A percentile compares a stretch with the other conserved stretches of the same genome.
These are phyloP conservation scores for Xylariaceae sp. DNA, from an alignment of 2,329 filamentous ascomycete species.

Conservation along the genomic window DNA sequence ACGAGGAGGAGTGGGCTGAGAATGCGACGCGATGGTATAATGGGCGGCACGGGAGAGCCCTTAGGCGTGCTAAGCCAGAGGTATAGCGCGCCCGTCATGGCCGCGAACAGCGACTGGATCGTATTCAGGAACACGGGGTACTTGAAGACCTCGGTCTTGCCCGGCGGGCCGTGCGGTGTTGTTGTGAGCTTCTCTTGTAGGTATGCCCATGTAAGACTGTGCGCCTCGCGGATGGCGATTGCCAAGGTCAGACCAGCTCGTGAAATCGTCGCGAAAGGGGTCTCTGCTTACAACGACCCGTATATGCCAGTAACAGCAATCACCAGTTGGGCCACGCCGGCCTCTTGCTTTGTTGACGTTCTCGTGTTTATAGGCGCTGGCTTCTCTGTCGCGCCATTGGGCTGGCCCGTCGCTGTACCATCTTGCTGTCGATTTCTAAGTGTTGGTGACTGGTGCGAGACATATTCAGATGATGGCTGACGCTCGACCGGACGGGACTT, in stretches of 20 bases:
- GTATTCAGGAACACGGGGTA: slow-evolving; percentile 96
- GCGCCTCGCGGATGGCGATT: too few relatives aligned
- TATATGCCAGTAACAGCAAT: slow-evolving; percentile 95
- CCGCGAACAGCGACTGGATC: slow-evolving; percentile 85
- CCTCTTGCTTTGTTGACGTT: slow-evolving; percentile 37
- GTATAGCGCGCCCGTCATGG: slow-evolving; percentile 75
- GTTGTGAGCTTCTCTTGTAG: slow-evolving; percentile 98
- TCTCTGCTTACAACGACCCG: slow-evolving; percentile 87
- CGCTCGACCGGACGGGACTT: slow-evolving; percentile 63
- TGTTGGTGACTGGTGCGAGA: slow-evolving; percentile 31
- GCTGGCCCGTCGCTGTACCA: slow-evolving; percentile 12
- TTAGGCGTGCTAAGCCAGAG: slow-evolving; percentile 59
- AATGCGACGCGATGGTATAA: slow-evolving; percentile 74
- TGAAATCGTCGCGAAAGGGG: too few relatives aligned
- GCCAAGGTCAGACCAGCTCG: too few relatives aligned
- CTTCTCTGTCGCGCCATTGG: slow-evolving; percentile 24
- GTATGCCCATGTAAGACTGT: slow-evolving; percentile 86
- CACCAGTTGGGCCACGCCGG: slow-evolving; percentile 68
- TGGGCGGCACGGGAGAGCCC: slow-evolving; percentile 47
- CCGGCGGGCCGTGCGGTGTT: slow-evolving; percentile 67
- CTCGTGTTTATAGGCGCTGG: slow-evolving; percentile 7
- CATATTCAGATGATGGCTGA: slow-evolving; percentile 61
- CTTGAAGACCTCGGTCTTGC: slow-evolving; percentile 71
- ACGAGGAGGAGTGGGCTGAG: slow-evolving; percentile 76
- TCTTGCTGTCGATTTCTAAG: slow-evolving; percentile 29